A percentile compares a stretch with the other conserved stretches of the same genome.
These are phyloP conservation scores for Borovskyia barvae DNA, from an alignment of 208 protist genomes.

Conservation along the genomic window DNA sequence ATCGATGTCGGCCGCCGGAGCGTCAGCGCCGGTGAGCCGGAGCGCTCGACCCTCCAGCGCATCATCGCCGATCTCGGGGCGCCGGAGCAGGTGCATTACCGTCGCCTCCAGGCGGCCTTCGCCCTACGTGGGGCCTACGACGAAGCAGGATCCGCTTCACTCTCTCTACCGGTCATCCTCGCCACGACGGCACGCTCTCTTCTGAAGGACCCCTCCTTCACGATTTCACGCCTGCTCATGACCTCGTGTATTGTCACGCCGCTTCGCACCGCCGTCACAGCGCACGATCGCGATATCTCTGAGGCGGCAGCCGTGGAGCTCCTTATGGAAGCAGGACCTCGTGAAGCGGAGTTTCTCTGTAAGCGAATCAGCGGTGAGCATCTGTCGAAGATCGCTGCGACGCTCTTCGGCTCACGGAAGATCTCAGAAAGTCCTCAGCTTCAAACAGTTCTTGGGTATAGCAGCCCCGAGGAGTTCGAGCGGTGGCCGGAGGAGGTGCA, in stretches of 20 bases:
- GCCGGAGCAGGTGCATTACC: slow-evolving; percentile 10
- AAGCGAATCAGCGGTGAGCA: background rate
- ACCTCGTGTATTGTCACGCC: too few species aligned
- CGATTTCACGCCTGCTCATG: slow-evolving; percentile 7
- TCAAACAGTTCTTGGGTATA: slow-evolving; percentile 6
- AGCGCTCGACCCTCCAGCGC: background rate
- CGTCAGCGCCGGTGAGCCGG: background rate
- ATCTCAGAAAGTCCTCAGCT: background rate
- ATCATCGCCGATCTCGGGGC: slow-evolving; percentile 8
- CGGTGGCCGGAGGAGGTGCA: slow-evolving; percentile 7
- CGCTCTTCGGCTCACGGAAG: slow-evolving; percentile 2
- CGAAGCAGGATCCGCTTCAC: background rate
- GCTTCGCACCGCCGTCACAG: background rate
- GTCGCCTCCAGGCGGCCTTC: slow-evolving; percentile 22
- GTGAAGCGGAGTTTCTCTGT: slow-evolving; percentile 9
- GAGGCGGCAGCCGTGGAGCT: background rate
- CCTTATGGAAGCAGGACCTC: background rate
- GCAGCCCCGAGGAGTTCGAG: slow-evolving; percentile 3
- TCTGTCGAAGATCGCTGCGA: background rate
- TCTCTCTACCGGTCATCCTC: background rate
- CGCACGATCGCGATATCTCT: background rate
- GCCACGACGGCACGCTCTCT: background rate
- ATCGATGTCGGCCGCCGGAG: slow-evolving; percentile 9
- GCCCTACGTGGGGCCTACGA: slow-evolving; percentile 18
- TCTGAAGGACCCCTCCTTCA: slow-evolving; percentile 7